Conservation (phyloP, 2,329 filamentous ascomycete genomes). For the Acephala macrosclerotiorum region DNA sequence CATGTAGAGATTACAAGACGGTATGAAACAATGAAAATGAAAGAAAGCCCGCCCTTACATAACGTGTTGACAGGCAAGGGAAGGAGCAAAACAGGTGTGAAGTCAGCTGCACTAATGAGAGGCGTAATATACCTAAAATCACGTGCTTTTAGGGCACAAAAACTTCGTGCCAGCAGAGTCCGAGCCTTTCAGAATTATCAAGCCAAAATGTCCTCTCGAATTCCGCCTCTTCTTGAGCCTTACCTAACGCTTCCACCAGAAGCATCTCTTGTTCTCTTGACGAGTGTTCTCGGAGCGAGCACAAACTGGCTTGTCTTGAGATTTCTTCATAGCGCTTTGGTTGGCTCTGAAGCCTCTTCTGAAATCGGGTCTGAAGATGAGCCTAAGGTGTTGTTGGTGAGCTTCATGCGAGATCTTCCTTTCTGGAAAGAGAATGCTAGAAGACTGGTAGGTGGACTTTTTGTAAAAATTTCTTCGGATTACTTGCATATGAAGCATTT, state of each 20-base stretch:
- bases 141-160: conserved; percentile 7
- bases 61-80: not conserved
- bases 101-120: conserved; percentile 12
- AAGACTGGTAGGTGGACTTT: conserved; percentile 62
- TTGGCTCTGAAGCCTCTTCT: conserved; percentile 42
- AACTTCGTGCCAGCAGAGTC: not conserved
- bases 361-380: conserved; percentile 40
- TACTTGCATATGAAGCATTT: not conserved
- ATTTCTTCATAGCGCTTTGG: conserved; percentile 50
- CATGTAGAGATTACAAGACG: not conserved
- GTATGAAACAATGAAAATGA: not conserved
- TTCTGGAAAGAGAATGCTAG: conserved; percentile 81
- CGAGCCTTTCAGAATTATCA: not conserved
- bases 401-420: conserved; percentile 78
- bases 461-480: not conserved
- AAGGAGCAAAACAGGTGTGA: not conserved
- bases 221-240: conserved; percentile 68
- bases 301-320: conserved; percentile 72
- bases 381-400: conserved; percentile 74
- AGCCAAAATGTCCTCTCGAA: conserved; percentile 39
- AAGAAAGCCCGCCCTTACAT: not conserved
- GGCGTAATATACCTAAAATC: not conserved
- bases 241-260: conserved; percentile 66
- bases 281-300: conserved; percentile 69
- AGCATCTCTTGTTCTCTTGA: conserved; percentile 70